A percentile compares a stretch with the other conserved stretches of the same genome.
Evolutionary conservation across 805 yeast genomes (phyloP).

Genomic region (Komagataella pastoris): DNA sequence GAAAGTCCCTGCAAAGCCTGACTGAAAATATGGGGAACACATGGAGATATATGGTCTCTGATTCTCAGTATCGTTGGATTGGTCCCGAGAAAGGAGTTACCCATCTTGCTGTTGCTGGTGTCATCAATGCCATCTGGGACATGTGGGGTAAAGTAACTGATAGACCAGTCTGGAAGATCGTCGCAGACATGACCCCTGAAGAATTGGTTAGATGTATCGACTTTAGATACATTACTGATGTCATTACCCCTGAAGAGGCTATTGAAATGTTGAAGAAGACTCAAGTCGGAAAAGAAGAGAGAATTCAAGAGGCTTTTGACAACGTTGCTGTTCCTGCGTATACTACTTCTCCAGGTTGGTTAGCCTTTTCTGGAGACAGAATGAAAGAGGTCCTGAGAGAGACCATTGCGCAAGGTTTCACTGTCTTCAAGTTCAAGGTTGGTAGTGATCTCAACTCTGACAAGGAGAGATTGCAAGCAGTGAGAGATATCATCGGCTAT

Average conservation of each 20-base stretch:
- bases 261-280: slow-evolving; percentile 17
- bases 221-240: slow-evolving; percentile 27
- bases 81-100: slow-evolving; percentile 31
- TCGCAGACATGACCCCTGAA: slow-evolving; percentile 27
- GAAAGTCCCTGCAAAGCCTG: slow-evolving; percentile 17
- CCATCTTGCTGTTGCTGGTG: slow-evolving; percentile 26
- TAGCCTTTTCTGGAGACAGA: slow-evolving; percentile 26
- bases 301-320: slow-evolving; percentile 18
- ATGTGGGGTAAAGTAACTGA: slow-evolving; percentile 24
- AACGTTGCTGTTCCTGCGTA: slow-evolving; percentile 27
- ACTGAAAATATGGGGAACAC: slow-evolving; percentile 24
- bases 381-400: slow-evolving; percentile 19
- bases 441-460: slow-evolving; percentile 25
- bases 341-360: slow-evolving; percentile 33
- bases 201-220: slow-evolving; percentile 25
- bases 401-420: slow-evolving; percentile 23
- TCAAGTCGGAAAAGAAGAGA: slow-evolving; percentile 16
- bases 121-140: slow-evolving; percentile 28
- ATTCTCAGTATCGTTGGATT: slow-evolving; percentile 27
- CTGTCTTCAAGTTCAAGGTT: slow-evolving; percentile 25
- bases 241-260: slow-evolving; percentile 27
- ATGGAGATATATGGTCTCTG: slow-evolving; percentile 25
- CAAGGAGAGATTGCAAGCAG: slow-evolving; percentile 19
- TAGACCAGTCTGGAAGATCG: slow-evolving; percentile 28
- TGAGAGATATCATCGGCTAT: slow-evolving; percentile 26